Percentiles rank a stretch among this genome's conserved stretches.
Evolutionary conservation across 331 rosid genomes (phyloP).

Genomic region (Saraca asoca): DNA sequence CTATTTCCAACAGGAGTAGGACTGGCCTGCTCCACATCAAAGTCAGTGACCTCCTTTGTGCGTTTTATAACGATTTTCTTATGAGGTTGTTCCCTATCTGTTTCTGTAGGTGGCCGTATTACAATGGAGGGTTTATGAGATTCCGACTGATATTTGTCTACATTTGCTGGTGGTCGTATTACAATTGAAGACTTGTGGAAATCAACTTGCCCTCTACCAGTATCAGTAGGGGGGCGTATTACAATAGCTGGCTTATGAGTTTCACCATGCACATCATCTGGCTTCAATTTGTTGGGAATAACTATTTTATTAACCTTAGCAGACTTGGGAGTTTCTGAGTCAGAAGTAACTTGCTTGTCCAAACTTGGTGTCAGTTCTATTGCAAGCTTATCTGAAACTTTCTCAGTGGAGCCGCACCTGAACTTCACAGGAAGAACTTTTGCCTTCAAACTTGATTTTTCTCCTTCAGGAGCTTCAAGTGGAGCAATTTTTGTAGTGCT

Average conservation of each 20-base stretch:
- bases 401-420: slow-evolving; percentile 82
- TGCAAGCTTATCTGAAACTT: slow-evolving; percentile 59
- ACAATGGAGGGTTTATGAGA: slow-evolving; percentile 38
- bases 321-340: slow-evolving; percentile 73
- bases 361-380: slow-evolving; percentile 51
- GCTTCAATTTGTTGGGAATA: slow-evolving; percentile 64
- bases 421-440: slow-evolving; percentile 75
- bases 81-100: slow-evolving; percentile 65
- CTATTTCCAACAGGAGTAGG: slow-evolving; percentile 71
- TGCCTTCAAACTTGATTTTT: slow-evolving; percentile 42
- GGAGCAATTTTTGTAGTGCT: slow-evolving; percentile 58
- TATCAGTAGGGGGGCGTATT: slow-evolving; percentile 72
- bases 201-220: slow-evolving; percentile 55
- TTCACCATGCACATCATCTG: slow-evolving; percentile 63
- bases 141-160: slow-evolving; percentile 43
- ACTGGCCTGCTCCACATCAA: slow-evolving; percentile 69
- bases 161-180: slow-evolving; percentile 48
- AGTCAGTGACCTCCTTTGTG: slow-evolving; percentile 70
- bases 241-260: slow-evolving; percentile 59
- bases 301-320: slow-evolving; percentile 70
- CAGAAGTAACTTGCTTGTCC: slow-evolving; percentile 73
- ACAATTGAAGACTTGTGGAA: slow-evolving; percentile 55
- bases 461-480: slow-evolving; percentile 57
- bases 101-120: slow-evolving; percentile 53
- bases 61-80: slow-evolving; percentile 79